Evolutionary conservation across 345 rosid genomes (phyloP), one percentile per base, ranked within the genome.

Genomic region (Rhodamnia rubescens): DNA sequence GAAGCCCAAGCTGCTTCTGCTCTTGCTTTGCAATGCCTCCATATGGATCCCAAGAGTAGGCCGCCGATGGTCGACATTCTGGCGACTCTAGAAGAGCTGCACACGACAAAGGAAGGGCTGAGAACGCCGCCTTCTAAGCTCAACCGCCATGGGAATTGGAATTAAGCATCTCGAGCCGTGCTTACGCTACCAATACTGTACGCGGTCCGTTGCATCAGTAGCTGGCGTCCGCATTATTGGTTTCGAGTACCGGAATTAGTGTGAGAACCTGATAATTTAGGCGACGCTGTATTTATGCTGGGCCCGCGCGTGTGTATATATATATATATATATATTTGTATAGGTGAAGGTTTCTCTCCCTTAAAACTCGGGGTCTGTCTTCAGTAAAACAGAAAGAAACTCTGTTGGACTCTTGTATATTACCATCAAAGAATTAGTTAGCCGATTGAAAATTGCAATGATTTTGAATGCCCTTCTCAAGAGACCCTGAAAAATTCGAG

Each of bases 1-100:
- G 96, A 86, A 64, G 98, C 98, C 14, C 95, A 94, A 86, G 93
- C 91, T 55, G 94, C 93, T 11, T 92, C 98, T 22, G 91, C 95
- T 74, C 89, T 95, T 57, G 95, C 96, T 6, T 88, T 92, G 86
- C 96, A 90, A 58, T 96, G 98, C 88, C 90, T 96, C n/a, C 87
- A 90, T 44, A 81, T 87, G 4, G 98, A 95, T 86, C 93, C 94
- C 22, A 95, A 90, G 87, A 87, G 84, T 52, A 87, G 99, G 89
- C 99, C 99, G 36, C 40, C 83, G 4, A 96, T 96, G 99, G 44
- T 44, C 44, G 91, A 92, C 59, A 93, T 91, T 47, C 83, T 92
- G 57, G 82, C 89, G n/a, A 85, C 92, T 11, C 87, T 96, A 58
- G 95, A 93, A 57, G 86, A 84, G n/a, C 91, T 89, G 13, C 86